Conservation (phyloP, 2,329 filamentous ascomycete species). For the Biscogniauxia mediterranea region DNA sequence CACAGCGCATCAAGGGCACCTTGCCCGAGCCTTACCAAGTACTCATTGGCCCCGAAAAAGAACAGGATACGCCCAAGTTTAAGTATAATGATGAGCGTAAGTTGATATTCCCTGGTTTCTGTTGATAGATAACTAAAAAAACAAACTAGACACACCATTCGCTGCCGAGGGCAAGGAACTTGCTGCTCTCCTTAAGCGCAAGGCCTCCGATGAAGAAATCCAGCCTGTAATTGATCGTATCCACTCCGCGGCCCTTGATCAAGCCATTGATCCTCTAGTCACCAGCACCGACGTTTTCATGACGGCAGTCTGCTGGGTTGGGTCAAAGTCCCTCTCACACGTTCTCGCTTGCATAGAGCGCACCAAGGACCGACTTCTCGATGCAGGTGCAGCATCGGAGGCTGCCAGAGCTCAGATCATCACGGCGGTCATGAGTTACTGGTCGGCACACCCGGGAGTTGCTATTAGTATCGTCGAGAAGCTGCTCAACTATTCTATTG, state of each 20-base stretch:
- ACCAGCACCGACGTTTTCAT: constrained; percentile 92
- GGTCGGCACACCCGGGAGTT: constrained; percentile 87
- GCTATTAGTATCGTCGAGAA: constrained; percentile 94
- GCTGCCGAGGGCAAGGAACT: constrained; percentile 81
- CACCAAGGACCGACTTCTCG: constrained; percentile 82
- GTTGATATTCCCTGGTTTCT: constrained; percentile 33
- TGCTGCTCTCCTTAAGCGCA: constrained; percentile 74
- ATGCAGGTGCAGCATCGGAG: constrained; percentile 72
- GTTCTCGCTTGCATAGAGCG: constrained; percentile 94
- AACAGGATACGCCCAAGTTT: constrained; percentile 94
- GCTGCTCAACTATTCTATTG: constrained; percentile 92
- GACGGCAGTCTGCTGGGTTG: constrained; percentile 88
- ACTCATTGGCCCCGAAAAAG: constrained; percentile 81
- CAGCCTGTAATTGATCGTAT: constrained; percentile 77
- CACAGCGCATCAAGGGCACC: constrained; percentile 92
- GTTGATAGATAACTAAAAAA: constrained; percentile 16
- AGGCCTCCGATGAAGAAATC: constrained; percentile 84
- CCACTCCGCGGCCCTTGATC: constrained; percentile 70
- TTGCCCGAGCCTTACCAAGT: constrained; percentile 79
- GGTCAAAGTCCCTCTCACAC: constrained; percentile 93
- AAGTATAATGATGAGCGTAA: constrained; percentile 78
- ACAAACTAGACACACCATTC: constrained; percentile 68
- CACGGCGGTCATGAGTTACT: constrained; percentile 85
- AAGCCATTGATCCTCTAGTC: constrained; percentile 74
- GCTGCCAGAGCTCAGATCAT: constrained; percentile 84